These are phyloP conservation scores for Adansonia gregorii DNA, from an alignment of 441 rosid species.

Conservation along the genomic window DNA sequence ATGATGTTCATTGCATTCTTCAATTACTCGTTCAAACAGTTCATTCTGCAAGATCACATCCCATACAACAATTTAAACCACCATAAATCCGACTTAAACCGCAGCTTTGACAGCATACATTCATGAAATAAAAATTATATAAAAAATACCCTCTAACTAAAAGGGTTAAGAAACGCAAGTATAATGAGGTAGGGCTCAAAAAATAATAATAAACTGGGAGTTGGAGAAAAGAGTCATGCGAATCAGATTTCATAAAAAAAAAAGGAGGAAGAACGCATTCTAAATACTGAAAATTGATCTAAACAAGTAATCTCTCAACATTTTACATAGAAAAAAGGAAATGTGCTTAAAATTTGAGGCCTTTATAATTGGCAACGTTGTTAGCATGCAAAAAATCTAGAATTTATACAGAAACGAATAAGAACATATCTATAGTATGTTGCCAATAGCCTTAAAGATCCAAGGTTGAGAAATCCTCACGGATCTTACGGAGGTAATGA, in stretches of 20 bases:
- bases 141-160: neutral
- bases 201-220: neutral
- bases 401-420: neutral
- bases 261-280: neutral
- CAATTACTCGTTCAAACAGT: constrained; percentile 64
- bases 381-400: neutral
- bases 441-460: neutral
- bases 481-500: neutral
- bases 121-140: neutral
- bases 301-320: neutral
- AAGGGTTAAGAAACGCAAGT: neutral
- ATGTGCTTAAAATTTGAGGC: neutral
- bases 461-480: neutral
- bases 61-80: constrained; percentile 19
- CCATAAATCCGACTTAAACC: neutral
- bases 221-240: neutral
- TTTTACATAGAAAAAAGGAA: neutral
- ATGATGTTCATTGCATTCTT: constrained; percentile 75
- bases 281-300: neutral
- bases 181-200: neutral
- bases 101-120: neutral
- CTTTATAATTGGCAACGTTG: neutral
- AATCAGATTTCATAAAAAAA: neutral
- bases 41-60: constrained; percentile 53
- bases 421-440: neutral